Conservation (phyloP, 176 grass and related monocot species). For the Oryza glumipatula region DNA sequence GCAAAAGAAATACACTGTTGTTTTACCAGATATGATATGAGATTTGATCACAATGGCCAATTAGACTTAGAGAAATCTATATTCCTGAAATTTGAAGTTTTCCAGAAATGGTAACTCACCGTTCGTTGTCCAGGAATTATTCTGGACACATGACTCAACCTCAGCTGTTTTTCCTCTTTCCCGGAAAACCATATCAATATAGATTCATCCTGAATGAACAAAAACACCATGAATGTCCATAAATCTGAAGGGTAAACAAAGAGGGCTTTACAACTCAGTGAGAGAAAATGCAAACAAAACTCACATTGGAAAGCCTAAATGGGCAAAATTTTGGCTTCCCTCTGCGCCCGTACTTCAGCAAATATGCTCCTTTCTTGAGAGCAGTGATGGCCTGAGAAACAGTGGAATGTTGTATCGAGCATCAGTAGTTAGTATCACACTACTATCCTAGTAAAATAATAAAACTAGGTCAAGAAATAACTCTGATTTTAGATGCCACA, state of each 20-base stretch:
- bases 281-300: slow-evolving; percentile 24
- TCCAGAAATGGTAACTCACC: slow-evolving; percentile 50
- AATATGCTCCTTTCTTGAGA: slow-evolving; percentile 90
- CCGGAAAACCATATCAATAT: slow-evolving; percentile 86
- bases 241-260: not conserved
- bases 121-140: slow-evolving; percentile 93
- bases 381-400: slow-evolving; percentile 71
- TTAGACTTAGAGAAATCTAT: not conserved
- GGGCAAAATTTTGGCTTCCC: slow-evolving; percentile 93
- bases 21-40: not conserved
- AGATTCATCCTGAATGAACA: slow-evolving; percentile 75
- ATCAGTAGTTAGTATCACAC: slow-evolving; percentile 10
- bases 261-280: slow-evolving; percentile 23
- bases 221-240: slow-evolving; percentile 21
- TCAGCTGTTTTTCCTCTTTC: slow-evolving; percentile 88
- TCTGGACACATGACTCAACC: slow-evolving; percentile 87
- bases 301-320: slow-evolving; percentile 87
- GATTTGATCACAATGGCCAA: not conserved
- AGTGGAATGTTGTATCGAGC: slow-evolving; percentile 38
- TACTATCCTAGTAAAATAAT: not conserved
- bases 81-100: not conserved
- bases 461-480: not conserved
- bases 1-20: slow-evolving; percentile 4
- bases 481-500: not conserved
- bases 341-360: slow-evolving; percentile 79